These are phyloP conservation scores for Moesziomyces antarcticus DNA, from an alignment of 1,284 basidiomycete genomes.

Conservation along the genomic window DNA sequence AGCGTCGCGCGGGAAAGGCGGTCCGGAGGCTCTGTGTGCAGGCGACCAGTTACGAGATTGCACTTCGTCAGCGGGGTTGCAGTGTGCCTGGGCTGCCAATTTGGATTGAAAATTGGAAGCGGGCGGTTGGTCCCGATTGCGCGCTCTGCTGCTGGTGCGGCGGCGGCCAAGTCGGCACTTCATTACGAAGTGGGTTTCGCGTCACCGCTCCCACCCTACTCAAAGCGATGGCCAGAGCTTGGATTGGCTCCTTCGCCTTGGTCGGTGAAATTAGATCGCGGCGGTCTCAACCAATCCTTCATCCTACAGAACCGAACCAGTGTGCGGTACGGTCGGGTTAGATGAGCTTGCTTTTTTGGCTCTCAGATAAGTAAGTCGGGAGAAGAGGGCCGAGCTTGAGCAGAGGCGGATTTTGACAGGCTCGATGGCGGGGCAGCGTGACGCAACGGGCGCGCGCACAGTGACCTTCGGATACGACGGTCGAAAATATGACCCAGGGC, in stretches of 20 bases:
- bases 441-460: background rate
- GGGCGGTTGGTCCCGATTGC: background rate
- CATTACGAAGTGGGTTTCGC: slow-evolving; percentile 36
- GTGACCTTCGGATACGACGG: slow-evolving; percentile 16
- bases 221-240: background rate
- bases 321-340: no score
- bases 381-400: background rate
- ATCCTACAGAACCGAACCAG: no score
- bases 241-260: no score
- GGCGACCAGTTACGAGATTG: background rate
- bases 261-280: no score
- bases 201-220: slow-evolving; percentile 2
- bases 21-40: no score
- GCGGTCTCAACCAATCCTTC: no score
- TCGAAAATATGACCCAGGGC: background rate
- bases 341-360: no score
- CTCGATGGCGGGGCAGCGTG: background rate
- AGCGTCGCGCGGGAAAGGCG: no score
- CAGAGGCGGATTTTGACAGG: no score
- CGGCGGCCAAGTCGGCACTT: background rate
- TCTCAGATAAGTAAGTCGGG: no score
- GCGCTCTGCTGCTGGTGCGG: background rate
- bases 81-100: background rate
- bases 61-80: background rate
- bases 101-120: background rate